A percentile compares a stretch with the other conserved stretches of the same genome.
Conservation (phyloP, 1,139 yeast species). For the Pichia sp. region DNA sequence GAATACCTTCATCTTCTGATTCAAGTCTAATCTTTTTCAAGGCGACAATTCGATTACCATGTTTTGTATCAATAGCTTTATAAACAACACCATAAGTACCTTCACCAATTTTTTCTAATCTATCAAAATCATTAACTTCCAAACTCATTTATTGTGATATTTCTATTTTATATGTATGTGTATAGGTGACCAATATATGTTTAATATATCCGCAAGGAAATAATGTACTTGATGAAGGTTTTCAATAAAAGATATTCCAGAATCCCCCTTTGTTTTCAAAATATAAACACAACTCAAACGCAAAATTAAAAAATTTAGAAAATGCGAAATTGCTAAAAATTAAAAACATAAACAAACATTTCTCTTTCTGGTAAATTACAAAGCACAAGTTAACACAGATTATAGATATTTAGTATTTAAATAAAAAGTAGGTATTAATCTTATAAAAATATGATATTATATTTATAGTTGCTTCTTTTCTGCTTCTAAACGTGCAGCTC, state of each 20-base stretch:
- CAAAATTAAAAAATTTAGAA: background rate
- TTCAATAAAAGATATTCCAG: background rate
- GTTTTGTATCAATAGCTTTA: slow-evolving; percentile 85
- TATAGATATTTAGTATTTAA: too few species aligned
- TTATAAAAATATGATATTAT: background rate
- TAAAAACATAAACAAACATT: background rate
- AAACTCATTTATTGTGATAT: slow-evolving; percentile 31
- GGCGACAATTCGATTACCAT: slow-evolving; percentile 89
- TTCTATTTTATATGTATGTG: background rate
- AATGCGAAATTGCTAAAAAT: background rate
- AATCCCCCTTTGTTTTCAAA: background rate
- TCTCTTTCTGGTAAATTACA: background rate
- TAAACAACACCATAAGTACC: slow-evolving; percentile 98
- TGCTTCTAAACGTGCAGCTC: slow-evolving; percentile 47
- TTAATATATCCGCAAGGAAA: background rate
- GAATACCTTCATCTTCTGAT: slow-evolving; percentile 98
- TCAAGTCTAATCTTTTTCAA: slow-evolving; percentile 90
- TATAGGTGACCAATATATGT: background rate
- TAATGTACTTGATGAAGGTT: background rate
- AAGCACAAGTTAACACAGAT: too few species aligned
- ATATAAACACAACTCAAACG: background rate
- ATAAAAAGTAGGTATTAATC: too few species aligned
- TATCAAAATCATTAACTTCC: slow-evolving; percentile 83
- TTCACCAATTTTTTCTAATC: slow-evolving; percentile 95
- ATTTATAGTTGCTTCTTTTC: slow-evolving; percentile 10